phyloP scores from a whole-genome alignment of 805 yeast species.

The Scheffersomyces lignosus region DNA sequence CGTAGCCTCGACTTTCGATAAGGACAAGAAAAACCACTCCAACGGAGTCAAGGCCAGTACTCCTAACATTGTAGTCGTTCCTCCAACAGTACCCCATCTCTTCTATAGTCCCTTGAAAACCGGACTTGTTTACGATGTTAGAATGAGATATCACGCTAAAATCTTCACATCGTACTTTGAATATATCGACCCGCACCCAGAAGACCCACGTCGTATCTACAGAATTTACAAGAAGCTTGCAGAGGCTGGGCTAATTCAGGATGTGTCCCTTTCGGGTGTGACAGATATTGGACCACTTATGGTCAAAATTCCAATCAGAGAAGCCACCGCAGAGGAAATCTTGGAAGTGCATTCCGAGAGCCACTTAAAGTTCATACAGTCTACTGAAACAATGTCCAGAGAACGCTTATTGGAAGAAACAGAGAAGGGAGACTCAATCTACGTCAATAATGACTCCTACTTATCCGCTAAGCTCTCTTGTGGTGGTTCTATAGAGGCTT shows the following conservation, averaged over 20 bases:
- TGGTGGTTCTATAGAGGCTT: conserved; percentile 97
- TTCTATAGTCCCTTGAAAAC: conserved; percentile 77
- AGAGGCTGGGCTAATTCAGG: conserved; percentile 86
- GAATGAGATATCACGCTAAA: conserved; percentile 97
- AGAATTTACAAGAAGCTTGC: conserved; percentile 91
- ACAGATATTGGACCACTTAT: conserved; percentile 82
- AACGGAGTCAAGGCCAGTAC: background rate
- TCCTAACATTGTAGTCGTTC: conserved; percentile 42
- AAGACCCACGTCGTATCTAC: conserved; percentile 95
- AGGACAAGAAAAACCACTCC: background rate
- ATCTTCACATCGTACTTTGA: conserved; percentile 89
- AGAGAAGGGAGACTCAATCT: conserved; percentile 90
- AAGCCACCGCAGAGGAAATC: conserved; percentile 85
- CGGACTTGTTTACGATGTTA: conserved; percentile 92
- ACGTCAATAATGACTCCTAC: conserved; percentile 87
- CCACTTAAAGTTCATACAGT: conserved; percentile 72
- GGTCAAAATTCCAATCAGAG: conserved; percentile 87
- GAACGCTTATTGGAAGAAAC: conserved; percentile 79
- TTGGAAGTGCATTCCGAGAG: conserved; percentile 80
- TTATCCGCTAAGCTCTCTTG: conserved; percentile 88
- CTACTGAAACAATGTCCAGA: conserved; percentile 74
- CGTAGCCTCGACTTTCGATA: no score
- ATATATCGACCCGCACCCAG: conserved; percentile 98
- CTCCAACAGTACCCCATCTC: conserved; percentile 64
- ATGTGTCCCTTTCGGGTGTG: conserved; percentile 68